A percentile compares a stretch with the other conserved stretches of the same genome.
These are phyloP conservation scores for Shiraia sp. DNA, from an alignment of 2,329 filamentous ascomycete genomes.

Conservation along the genomic window DNA sequence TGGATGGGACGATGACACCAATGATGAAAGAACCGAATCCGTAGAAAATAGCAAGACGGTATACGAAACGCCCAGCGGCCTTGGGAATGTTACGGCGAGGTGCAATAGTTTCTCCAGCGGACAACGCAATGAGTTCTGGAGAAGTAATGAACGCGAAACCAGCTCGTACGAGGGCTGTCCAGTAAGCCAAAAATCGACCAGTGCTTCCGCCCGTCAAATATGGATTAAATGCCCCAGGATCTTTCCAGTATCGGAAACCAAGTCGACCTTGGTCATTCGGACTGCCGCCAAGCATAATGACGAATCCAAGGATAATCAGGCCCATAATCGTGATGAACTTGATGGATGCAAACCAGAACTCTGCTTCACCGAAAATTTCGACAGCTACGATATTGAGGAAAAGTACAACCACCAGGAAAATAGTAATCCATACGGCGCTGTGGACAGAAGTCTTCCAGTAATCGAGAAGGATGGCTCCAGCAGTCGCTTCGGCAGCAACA, in stretches of 20 bases:
- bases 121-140: slow-evolving; percentile 39
- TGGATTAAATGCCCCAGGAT: slow-evolving; percentile 60
- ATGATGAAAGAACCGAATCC: slow-evolving; percentile 57
- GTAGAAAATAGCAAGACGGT: slow-evolving; percentile 61
- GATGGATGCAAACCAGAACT: slow-evolving; percentile 57
- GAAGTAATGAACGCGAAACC: slow-evolving; percentile 47
- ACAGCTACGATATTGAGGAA: slow-evolving; percentile 43
- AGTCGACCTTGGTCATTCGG: slow-evolving; percentile 39
- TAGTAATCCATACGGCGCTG: slow-evolving; percentile 41
- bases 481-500: slow-evolving; percentile 41
- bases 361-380: slow-evolving; percentile 50
- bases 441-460: slow-evolving; percentile 41
- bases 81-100: slow-evolving; percentile 54
- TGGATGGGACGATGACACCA: slow-evolving; percentile 62
- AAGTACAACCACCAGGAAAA: slow-evolving; percentile 40
- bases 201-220: slow-evolving; percentile 58
- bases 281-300: slow-evolving; percentile 42
- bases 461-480: slow-evolving; percentile 38
- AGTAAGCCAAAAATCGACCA: slow-evolving; percentile 67
- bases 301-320: slow-evolving; percentile 40
- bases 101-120: slow-evolving; percentile 40
- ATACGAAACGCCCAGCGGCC: slow-evolving; percentile 58
- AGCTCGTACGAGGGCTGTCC: slow-evolving; percentile 59
- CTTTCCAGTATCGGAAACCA: slow-evolving; percentile 71
- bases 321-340: slow-evolving; percentile 50